Evolutionary conservation across 1,284 basidiomycete species (phyloP).

Genomic region (Irpex rosettiformis): DNA sequence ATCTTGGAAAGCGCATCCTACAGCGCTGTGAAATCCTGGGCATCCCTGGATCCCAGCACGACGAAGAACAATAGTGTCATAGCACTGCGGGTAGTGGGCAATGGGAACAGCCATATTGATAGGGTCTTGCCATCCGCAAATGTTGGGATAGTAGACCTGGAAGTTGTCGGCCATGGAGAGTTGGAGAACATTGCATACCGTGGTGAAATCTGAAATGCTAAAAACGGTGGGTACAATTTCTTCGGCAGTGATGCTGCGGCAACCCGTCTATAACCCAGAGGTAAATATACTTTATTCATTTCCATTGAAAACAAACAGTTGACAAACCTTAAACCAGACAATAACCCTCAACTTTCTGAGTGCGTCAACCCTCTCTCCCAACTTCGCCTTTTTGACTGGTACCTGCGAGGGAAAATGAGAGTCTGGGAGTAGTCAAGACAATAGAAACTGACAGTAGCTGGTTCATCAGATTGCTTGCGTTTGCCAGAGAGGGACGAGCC

Average conservation of each 20-base stretch:
- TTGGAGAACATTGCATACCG: not conserved
- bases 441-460: not conserved
- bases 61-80: not conserved
- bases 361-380: not conserved
- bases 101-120: not conserved
- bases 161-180: not conserved
- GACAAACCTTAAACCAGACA: not conserved
- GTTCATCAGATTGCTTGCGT: not conserved
- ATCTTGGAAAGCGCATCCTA: not conserved
- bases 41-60: not conserved
- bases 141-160: not conserved
- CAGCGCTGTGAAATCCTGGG: not conserved
- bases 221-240: not conserved
- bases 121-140: not conserved
- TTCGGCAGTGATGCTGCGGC: not conserved
- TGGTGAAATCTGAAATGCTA: not conserved
- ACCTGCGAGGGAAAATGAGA: not conserved
- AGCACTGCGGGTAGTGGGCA: not conserved
- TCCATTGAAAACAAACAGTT: too few species aligned
- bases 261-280: not conserved
- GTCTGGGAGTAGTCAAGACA: not conserved
- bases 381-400: not conserved
- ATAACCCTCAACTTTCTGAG: not conserved
- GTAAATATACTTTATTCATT: not conserved
- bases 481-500: not conserved